These are phyloP conservation scores for Lasiodiplodia gonubiensis DNA, from an alignment of 2,329 filamentous ascomycete genomes.

Conservation along the genomic window DNA sequence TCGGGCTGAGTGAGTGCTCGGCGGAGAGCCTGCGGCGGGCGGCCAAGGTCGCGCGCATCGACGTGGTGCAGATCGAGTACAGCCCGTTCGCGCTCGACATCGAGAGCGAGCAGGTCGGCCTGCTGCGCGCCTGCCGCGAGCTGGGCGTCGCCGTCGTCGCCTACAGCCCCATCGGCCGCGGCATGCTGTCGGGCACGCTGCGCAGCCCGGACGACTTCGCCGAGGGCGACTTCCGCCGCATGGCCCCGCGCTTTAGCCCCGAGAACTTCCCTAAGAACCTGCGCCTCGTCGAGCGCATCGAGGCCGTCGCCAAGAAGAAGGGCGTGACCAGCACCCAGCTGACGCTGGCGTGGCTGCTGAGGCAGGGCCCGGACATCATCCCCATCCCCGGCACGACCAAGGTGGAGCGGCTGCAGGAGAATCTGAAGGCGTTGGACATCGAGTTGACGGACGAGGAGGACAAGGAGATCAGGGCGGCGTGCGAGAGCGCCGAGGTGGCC, in stretches of 20 bases:
- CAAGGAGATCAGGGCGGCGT: conserved; percentile 37
- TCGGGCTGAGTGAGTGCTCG: conserved; percentile 56
- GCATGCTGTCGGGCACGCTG: conserved; percentile 32
- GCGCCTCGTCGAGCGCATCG: conserved; percentile 41
- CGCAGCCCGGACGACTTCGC: conserved; percentile 53
- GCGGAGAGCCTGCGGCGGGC: conserved; percentile 57
- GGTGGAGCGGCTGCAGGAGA: conserved; percentile 41
- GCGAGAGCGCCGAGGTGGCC: conserved; percentile 48
- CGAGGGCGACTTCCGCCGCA: conserved; percentile 40
- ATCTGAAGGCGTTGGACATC: conserved; percentile 38
- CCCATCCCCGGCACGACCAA: conserved; percentile 60
- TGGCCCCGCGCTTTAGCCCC: conserved; percentile 50
- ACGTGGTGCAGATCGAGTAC: conserved; percentile 60
- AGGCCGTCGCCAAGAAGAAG: conserved; percentile 51
- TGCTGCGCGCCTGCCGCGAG: conserved; percentile 51
- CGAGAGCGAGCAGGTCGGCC: conserved; percentile 42
- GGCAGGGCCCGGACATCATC: conserved; percentile 53
- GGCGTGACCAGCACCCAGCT: conserved; percentile 62
- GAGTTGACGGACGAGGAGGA: conserved; percentile 40
- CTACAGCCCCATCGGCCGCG: conserved; percentile 47
- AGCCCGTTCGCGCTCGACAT: conserved; percentile 56
- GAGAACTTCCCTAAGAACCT: conserved; percentile 49
- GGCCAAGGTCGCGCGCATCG: conserved; percentile 53
- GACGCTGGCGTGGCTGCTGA: conserved; percentile 51
- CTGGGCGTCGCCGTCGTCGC: conserved; percentile 50